Evolutionary conservation across 2,329 filamentous ascomycete species (phyloP), one percentile per base, ranked within the genome.

Genomic region (Gnomoniopsis smithogilvyi): DNA sequence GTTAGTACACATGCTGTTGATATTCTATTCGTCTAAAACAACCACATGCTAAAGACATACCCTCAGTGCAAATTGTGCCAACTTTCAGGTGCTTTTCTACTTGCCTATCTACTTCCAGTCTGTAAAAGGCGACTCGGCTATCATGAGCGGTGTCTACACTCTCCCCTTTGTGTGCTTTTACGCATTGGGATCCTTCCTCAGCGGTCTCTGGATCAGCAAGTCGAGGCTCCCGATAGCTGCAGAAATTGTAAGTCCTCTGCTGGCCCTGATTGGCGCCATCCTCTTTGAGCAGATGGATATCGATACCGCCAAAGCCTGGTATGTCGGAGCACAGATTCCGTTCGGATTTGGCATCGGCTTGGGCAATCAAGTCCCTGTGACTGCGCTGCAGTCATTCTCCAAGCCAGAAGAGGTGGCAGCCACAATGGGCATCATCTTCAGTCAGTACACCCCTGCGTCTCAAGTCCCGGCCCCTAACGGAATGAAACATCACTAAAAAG

Each of bases 221-320:
- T 52, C 55, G 19, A 15, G 49, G 8, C n/a, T 19, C 15, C 36
- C 45, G 21, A n/a, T 26, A n/a, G 34, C 55, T 19, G 68, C 70
- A 54, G 67, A 78, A 64, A 73, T 54, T 8, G 19, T 47, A 36
- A 54, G 52, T 30, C 3, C n/a, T 2, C 41, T 51, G n/a, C 21
- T 57, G n/a, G 17, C 21, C n/a, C 51, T 48, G 17, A 48, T 36
- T 17, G 55, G 47, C 14, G 22, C 30, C 15, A 26, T 49, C 17
- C 14, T 58, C 10, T 36, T 58, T 15, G 51, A 48, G 22, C 21
- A 36, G 24, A 15, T 52, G 17, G 47, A 56, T 30, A 26, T 38
- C 21, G 22, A 51, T n/a, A 22, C 48, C 38, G 21, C 49, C 45
- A 30, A 43, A 10, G 48, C 56, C 12, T 34, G 61, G 43, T 63